Evolutionary conservation across 2,329 filamentous ascomycete genomes (phyloP).

Genomic region (Penicillium sp.): DNA sequence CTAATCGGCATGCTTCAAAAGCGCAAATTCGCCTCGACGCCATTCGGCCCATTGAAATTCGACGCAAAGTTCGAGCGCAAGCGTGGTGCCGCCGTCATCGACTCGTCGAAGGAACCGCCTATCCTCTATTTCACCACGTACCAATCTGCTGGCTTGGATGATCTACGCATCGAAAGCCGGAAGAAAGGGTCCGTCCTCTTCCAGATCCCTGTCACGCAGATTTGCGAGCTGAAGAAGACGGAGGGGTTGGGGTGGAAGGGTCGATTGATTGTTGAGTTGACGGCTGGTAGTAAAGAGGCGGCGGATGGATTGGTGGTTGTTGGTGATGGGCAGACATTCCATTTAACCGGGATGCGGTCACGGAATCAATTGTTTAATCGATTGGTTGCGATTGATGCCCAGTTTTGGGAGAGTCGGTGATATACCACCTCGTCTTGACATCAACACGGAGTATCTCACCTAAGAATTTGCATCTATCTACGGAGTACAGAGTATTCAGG

Average conservation of each 20-base stretch:
- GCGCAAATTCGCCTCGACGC: constrained; percentile 37
- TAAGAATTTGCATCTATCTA: too few species aligned
- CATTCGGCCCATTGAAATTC: constrained; percentile 69
- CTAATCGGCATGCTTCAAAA: constrained; percentile 63
- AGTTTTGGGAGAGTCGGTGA: constrained; percentile 23
- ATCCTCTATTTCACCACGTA: constrained; percentile 56
- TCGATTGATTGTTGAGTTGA: constrained; percentile 76
- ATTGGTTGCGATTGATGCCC: constrained; percentile 23
- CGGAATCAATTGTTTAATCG: constrained; percentile 24
- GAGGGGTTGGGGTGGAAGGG: constrained; percentile 81
- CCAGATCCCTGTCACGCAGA: constrained; percentile 64
- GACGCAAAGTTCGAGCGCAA: constrained; percentile 63
- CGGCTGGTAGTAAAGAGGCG: constrained; percentile 61
- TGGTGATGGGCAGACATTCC: constrained; percentile 49
- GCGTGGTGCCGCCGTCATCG: constrained; percentile 66
- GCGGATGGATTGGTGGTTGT: constrained; percentile 67
- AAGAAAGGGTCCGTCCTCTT: constrained; percentile 57
- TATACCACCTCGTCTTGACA: too few species aligned
- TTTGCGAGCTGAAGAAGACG: constrained; percentile 69
- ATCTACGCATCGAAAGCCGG: constrained; percentile 46
- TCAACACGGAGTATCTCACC: too few species aligned
- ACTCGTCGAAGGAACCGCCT: constrained; percentile 34
- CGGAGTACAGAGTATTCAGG: too few species aligned
- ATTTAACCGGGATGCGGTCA: constrained; percentile 23
- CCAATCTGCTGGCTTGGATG: constrained; percentile 29